Evolutionary conservation across 75 land plant species (phyloP), one percentile per base, ranked within the genome.

Genomic region (Cryptomeria japonica): DNA sequence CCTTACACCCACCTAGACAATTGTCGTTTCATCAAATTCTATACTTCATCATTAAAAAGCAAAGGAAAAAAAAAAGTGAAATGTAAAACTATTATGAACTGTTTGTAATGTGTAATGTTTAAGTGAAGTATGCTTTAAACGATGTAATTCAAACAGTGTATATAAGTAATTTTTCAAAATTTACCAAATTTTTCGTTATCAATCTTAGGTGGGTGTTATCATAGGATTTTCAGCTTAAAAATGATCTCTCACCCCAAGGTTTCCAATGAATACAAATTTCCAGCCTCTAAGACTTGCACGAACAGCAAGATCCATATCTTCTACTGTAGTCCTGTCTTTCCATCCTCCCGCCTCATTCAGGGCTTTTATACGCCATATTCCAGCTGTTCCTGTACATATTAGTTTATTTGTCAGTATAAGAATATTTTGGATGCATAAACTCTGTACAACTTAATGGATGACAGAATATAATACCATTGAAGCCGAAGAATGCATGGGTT

Each of bases 241-340:
- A 11, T 32, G 32, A 75, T 2, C 2, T 19, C 39, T 70, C 84
- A 94, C 94, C 94, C 58, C 87, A 42, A 94, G 88, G 78, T 89
- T 86, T 8, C 88, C 92, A 7, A 94, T 76, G 80, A 88, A 94
- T 2, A 94, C 89, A 83, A 94, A 94, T 46, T 91, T 96, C 97
- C 97, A 96, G 13, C 97, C 97, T 70, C 87, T 93, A 78, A 96
- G 94, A 70, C 96, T 88, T 19, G 97, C 97, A 12, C 97, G 93
- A 84, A 96, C 97, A 5, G 97, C 97, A 88, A 96, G 87, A 78
- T 96, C 97, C 97, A 96, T 96, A 89, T 96, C 97, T 87, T 96
- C 97, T 44, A 96, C 97, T 2, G 97, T 96, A 55, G 97, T 96
- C 22, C 97, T 84, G 86, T 94, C 94, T 86, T 96, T 96, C 97